Conservation (phyloP, 1,139 yeast genomes). For the Geotrichum carabidarum region DNA sequence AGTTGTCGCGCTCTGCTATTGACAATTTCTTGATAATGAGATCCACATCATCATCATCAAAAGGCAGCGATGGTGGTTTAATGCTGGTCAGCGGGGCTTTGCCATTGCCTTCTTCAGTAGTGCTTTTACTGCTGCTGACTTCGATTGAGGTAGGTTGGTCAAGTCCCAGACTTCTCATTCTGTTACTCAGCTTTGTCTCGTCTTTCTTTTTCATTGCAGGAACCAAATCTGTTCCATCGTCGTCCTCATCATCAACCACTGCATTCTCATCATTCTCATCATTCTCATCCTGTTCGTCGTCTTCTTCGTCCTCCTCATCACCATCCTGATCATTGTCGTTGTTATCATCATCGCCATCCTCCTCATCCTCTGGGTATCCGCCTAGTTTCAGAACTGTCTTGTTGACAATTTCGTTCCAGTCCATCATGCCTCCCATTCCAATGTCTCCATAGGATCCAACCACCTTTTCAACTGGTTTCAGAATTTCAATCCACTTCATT, state of each 20-base stretch:
- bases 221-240: not conserved
- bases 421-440: conserved; percentile 97
- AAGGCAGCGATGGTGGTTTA: not conserved
- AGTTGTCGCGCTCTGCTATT: not conserved
- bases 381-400: conserved; percentile 77
- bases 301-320: conserved; percentile 42
- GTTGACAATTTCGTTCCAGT: conserved; percentile 89
- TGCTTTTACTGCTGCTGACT: not conserved
- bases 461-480: conserved; percentile 89
- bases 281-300: conserved; percentile 37
- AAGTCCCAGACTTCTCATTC: not conserved
- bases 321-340: conserved; percentile 49
- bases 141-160: not conserved
- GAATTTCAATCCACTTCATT: conserved; percentile 85
- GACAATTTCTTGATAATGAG: not conserved
- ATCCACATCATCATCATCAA: conserved; percentile 1
- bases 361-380: conserved; percentile 85
- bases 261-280: conserved; percentile 29
- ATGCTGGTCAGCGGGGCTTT: not conserved
- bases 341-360: conserved; percentile 67
- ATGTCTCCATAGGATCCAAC: conserved; percentile 91
- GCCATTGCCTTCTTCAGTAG: not conserved
- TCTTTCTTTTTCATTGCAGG: not conserved
- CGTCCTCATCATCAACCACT: conserved; percentile 9
- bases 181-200: not conserved